Base-by-base conservation (phyloP, 2,329 filamentous ascomycete species). In the Beauveria caledonica region DNA sequence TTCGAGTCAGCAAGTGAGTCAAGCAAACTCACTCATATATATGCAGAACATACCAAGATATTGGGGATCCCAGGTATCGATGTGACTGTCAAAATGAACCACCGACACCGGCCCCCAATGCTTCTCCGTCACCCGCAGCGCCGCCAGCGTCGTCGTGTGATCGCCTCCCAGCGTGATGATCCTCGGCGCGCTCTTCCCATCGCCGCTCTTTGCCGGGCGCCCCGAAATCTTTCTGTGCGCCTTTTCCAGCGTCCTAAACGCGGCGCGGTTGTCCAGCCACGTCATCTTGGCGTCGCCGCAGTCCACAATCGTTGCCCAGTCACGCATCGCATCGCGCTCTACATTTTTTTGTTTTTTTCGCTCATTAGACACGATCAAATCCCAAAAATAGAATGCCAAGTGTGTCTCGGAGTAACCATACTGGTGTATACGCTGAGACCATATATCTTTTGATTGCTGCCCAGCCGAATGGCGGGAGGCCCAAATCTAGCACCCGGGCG, bases 391-490 rank as follows among this genome's bases (percentile, higher is more conserved):
- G 9, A 11, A 23, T 5, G 29, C 29, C 13, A 29, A 13, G 1
- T n/a, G 25, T 46, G 25, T 21, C 10, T 21, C 10, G 44, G 17
- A 25, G n/a, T 17, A 40, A 13, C 51, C 21, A 39, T 36, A 66
- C 65, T 60, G 4, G 63, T 66, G 45, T 61, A 66, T 17, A 68
- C 56, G 62, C 64, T 65, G 45, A 66, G 64, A 39, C 66, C 62
- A 42, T 65, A 64, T 17, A 61, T 60, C 54, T 63, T 90, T 40
- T 90, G 84, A 10, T 86, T 81, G 42, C 88, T 91, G 44, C 89
- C 91, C 27, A 88, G 85, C 60, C 91, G 86, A 66, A 95, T 94
- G 33, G 89, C 89, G 42, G 89, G 84, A 27, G 91, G 91, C 0
- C 91, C 91, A 69, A 95, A 96, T 10, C 91, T 83, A 11, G 87